These are phyloP conservation scores for Mortierella claussenii DNA, from an alignment of 192 early-diverging fungal species.

Conservation along the genomic window DNA sequence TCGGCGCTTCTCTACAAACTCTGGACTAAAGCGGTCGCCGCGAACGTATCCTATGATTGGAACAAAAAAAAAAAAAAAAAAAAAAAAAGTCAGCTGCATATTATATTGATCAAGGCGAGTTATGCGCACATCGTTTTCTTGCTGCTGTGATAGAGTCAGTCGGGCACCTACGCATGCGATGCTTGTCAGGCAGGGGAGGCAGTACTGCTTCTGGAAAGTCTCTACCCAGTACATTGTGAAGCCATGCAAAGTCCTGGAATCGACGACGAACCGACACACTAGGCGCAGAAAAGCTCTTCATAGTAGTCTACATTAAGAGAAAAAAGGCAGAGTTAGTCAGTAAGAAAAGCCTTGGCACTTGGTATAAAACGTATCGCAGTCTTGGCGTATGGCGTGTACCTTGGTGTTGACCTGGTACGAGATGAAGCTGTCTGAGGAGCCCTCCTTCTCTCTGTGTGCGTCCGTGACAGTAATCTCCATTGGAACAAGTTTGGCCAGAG, in stretches of 20 bases:
- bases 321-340: slow-evolving; percentile 13
- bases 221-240: slow-evolving; percentile 76
- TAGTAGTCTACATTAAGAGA: slow-evolving; percentile 60
- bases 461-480: slow-evolving; percentile 78
- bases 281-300: slow-evolving; percentile 62
- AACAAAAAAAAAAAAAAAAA: neutral
- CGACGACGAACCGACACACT: slow-evolving; percentile 82
- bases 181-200: slow-evolving; percentile 92
- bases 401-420: slow-evolving; percentile 86
- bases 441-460: slow-evolving; percentile 92
- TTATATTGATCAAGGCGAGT: too few relatives aligned
- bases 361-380: too few relatives aligned
- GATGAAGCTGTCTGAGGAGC: slow-evolving; percentile 80
- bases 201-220: slow-evolving; percentile 86
- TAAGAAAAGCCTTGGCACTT: slow-evolving; percentile 24
- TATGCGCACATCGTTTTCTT: too few relatives aligned
- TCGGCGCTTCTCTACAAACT: slow-evolving; percentile 89
- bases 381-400: slow-evolving; percentile 53
- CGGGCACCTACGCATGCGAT: slow-evolving; percentile 80
- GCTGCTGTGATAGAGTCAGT: too few relatives aligned
- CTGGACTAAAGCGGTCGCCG: slow-evolving; percentile 92
- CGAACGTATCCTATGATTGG: slow-evolving; percentile 85
- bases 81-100: too few relatives aligned
- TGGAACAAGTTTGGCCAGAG: slow-evolving; percentile 37
- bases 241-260: slow-evolving; percentile 96